Base-by-base conservation (phyloP, 371 early-diverging fungal species). In the Zancudomyces culisetae region DNA sequence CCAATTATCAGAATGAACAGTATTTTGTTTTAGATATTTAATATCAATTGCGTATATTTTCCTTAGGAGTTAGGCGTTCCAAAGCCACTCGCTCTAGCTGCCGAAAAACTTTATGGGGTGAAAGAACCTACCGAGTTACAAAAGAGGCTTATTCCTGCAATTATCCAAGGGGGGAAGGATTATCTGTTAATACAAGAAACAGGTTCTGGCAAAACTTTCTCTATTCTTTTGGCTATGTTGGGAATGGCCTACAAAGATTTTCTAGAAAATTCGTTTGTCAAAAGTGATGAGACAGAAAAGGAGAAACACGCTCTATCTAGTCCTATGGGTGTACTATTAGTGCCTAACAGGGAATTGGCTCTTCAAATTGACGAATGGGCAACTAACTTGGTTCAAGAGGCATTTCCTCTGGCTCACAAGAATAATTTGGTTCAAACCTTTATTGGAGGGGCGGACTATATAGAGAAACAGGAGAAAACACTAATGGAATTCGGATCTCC, bases 331-430 rank as follows among this genome's bases (percentile, higher is more conserved):
- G 23, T 66, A 15, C 28, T 64, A 8, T 48, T 66, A 1, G 66
- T 61, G 27, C 66, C 66, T 0, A 66, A 61, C 43, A 55, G 65
- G 2, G 66, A 64, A 43, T 57, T 66, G 21, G 66, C 65, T 3
- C 13, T 66, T 26, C 66, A 66, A 47, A 52, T 64, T 23, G 55
- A 60, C 19, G 8, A 3, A 10, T 66, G 66, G 66, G 43, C 56
- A 0, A 19, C 18, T 0, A 26, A 3, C 10, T 22, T 66, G 1
- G 20, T 59, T 13, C 27, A 10, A 0, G 23, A 20, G 3, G 57
- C 60, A 21, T 62, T 57, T 19, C 59, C 57, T 3, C 3, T 24
- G 18, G 2, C 35, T 30, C 29, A 50, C n/a, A 42, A 35, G 0
- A 27, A 23, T 12, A 42, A 45, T 21, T 8, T 57, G 1, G 21